These are phyloP conservation scores for Penicillium glabrum DNA, from an alignment of 2,329 filamentous ascomycete species.

Conservation along the genomic window DNA sequence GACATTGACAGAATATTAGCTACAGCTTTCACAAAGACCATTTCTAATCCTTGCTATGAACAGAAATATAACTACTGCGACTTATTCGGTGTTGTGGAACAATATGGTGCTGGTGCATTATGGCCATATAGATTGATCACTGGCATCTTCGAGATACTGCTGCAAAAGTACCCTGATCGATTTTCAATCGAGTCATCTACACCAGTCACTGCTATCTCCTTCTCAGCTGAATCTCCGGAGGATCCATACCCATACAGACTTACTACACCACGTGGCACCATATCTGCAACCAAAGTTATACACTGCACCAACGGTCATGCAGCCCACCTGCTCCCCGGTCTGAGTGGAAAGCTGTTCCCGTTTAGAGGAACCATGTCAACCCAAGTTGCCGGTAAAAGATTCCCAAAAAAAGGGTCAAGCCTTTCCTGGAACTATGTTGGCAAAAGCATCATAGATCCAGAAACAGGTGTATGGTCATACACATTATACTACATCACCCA, in stretches of 20 bases:
- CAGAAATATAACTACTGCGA: neutral
- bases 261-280: neutral
- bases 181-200: neutral
- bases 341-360: neutral
- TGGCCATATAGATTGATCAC: neutral
- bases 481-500: neutral
- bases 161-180: neutral
- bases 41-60: accelerated
- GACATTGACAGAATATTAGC: neutral
- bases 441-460: neutral
- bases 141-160: neutral
- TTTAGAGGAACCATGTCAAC: neutral
- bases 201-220: neutral
- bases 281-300: neutral
- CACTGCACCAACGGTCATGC: neutral
- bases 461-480: neutral
- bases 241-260: neutral
- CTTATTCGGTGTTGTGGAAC: neutral
- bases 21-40: neutral
- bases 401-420: neutral
- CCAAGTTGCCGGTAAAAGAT: neutral
- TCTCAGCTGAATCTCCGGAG: neutral
- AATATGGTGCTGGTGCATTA: neutral
- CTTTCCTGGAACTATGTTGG: neutral
- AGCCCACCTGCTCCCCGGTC: neutral